Base-by-base conservation (phyloP, 225 moss, liverwort and hornwort species). In the Sphagnum contortum region DNA sequence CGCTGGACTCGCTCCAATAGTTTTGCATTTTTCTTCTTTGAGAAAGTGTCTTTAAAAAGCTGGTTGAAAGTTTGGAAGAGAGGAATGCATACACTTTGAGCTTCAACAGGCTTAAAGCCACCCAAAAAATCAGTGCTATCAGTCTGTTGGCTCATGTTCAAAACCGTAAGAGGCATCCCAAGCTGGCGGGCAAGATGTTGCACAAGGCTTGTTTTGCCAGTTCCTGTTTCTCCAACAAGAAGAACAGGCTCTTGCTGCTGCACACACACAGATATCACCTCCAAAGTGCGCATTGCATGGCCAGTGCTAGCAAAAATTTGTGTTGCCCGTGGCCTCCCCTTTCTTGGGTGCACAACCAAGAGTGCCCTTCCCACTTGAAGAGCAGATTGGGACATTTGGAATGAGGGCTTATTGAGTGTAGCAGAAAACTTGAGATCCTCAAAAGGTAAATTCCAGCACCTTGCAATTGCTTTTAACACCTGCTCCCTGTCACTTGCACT, bases 101-200 rank as follows among this genome's bases (percentile, higher is more conserved):
- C 90, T 75, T 92, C 96, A 57, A 98, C 90, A 66, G 96, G 96
- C 75, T 92, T 98, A 70, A 83, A 93, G 55, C 96, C 96, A 52
- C 96, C 96, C 52, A 98, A 77, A 59, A 98, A 88, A 74, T 98
- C 96, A 62, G 90, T 87, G 60, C 92, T 98, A 51, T 98, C 96
- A 66, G 92, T 98, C 74, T 98, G 96, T 75, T 98, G 96, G 66
- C 96, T 98, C 74, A 98, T 78, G 56, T 98, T 98, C 74, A 98
- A 61, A 49, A 98, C 96, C 51, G 82, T 80, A 57, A 98, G 67
- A 66, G 87, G 87, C 90, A 89, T 82, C 8, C 88, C 87, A 50
- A 91, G 74, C 70, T 89, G 90, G 74, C 85, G 87, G 64, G 96
- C 92, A 70, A 98, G 85, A 71, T 92, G 84, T 61, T 98, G 96